phyloP scores from a whole-genome alignment of 2,329 filamentous ascomycete species.

The Colletotrichum caudatum region DNA sequence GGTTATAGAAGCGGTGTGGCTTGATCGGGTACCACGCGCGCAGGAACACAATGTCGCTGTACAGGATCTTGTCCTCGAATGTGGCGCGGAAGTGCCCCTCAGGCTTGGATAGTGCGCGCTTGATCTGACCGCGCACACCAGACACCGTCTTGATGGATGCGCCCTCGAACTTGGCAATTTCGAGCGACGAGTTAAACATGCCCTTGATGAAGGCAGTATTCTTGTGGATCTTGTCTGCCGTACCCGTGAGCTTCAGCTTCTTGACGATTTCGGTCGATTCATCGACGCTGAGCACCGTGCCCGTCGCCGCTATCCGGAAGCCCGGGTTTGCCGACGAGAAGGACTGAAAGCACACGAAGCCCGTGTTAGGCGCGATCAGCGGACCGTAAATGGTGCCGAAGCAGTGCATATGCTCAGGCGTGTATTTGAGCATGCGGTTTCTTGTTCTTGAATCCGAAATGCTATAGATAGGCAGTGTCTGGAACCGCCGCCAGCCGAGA shows the following conservation, averaged over 20 bases:
- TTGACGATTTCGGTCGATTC: constrained; percentile 98
- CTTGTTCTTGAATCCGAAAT: constrained; percentile 93
- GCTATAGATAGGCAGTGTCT: constrained; percentile 91
- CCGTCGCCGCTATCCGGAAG: constrained; percentile 94
- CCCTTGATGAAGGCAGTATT: constrained; percentile 99
- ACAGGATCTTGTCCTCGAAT: constrained; percentile 98
- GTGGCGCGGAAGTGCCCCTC: constrained; percentile 97
- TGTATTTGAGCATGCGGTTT: constrained; percentile 99
- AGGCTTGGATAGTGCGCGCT: constrained; percentile 90
- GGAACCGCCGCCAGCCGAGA: constrained; percentile 95
- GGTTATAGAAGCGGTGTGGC: constrained; percentile 96
- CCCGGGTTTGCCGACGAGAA: constrained; percentile 87
- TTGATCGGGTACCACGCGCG: constrained; percentile 97
- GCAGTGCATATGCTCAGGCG: constrained; percentile 99
- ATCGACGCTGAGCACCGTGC: constrained; percentile 93
- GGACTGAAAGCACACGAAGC: constrained; percentile 93
- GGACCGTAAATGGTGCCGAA: constrained; percentile 96
- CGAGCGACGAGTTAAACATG: constrained; percentile 94
- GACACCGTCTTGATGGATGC: constrained; percentile 96
- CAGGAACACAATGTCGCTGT: constrained; percentile 96
- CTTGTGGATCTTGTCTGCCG: constrained; percentile 98
- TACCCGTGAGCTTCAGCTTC: constrained; percentile 96
- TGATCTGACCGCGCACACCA: constrained; percentile 96
- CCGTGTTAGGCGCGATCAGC: constrained; percentile 93
- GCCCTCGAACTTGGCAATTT: constrained; percentile 98